A percentile compares a stretch with the other conserved stretches of the same genome.
phyloP scores from a whole-genome alignment of 441 rosid genomes.

The Brassica balearica region DNA sequence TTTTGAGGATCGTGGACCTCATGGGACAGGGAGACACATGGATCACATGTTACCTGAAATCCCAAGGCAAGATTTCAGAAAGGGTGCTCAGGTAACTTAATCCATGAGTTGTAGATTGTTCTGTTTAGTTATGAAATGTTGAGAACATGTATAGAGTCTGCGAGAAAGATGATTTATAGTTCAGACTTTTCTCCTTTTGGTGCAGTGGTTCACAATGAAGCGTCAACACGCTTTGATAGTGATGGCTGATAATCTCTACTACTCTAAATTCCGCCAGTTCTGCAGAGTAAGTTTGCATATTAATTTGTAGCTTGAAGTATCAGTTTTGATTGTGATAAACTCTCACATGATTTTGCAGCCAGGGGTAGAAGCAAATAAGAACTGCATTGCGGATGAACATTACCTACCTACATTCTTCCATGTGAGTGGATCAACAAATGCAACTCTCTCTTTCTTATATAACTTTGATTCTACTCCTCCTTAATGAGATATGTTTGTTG shows the following conservation, averaged over 20 bases:
- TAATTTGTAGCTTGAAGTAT: not conserved
- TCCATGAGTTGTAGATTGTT: no score
- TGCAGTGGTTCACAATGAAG: constrained; percentile 99
- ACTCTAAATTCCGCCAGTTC: constrained; percentile 83
- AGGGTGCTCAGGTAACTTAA: constrained; percentile 89
- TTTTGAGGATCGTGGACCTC: constrained; percentile 95
- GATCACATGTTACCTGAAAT: constrained; percentile 96
- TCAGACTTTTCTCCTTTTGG: not conserved
- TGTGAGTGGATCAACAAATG: constrained; percentile 52
- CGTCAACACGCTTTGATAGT: constrained; percentile 96
- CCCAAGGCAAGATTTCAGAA: constrained; percentile 88
- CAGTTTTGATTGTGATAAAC: not conserved
- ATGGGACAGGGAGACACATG: constrained; percentile 94
- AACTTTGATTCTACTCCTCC: not conserved
- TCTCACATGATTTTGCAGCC: constrained; percentile 60
- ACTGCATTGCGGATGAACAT: constrained; percentile 98
- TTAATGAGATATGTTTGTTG: constrained; percentile 9
- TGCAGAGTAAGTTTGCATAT: constrained; percentile 67
- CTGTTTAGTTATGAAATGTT: no score
- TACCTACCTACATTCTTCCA: constrained; percentile 90
- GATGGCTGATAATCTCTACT: constrained; percentile 86
- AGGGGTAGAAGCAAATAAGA: constrained; percentile 79
- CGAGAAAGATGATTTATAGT: no score
- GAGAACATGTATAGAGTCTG: no score
- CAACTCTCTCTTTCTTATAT: not conserved